Evolutionary conservation across 1,284 basidiomycete species (phyloP).

Genomic region (Mycena sp.): DNA sequence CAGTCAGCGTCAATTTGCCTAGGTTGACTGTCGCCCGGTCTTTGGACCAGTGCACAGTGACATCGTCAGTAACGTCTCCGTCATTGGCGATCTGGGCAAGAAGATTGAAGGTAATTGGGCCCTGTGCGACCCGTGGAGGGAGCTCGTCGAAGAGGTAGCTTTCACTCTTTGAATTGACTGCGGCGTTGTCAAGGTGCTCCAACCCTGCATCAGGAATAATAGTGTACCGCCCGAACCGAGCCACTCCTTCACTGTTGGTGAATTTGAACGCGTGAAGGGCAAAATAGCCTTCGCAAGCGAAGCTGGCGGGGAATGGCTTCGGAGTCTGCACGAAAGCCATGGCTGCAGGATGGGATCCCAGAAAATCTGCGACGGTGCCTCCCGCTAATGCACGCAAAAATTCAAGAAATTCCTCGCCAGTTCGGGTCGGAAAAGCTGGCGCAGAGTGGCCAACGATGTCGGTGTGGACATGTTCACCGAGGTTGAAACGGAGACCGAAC

Average conservation of each 20-base stretch:
- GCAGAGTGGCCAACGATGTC: conserved; percentile 30
- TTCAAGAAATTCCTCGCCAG: conserved; percentile 30
- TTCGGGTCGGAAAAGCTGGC: conserved; percentile 29
- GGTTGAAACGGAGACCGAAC: conserved; percentile 30
- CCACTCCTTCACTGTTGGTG: conserved; percentile 24
- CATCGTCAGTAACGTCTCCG: conserved; percentile 28
- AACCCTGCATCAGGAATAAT: conserved; percentile 29
- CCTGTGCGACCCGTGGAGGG: conserved; percentile 16
- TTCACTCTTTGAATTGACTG: conserved; percentile 20
- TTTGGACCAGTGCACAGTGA: conserved; percentile 32
- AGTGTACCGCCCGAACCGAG: conserved; percentile 29
- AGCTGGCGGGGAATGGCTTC: conserved; percentile 29
- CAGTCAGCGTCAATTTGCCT: conserved; percentile 25
- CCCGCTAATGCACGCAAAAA: conserved; percentile 31
- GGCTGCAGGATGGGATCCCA: conserved; percentile 29
- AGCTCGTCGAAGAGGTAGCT: conserved; percentile 33
- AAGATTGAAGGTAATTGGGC: conserved; percentile 27
- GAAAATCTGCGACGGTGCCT: conserved; percentile 25
- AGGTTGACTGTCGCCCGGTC: conserved; percentile 26
- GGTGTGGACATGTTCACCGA: conserved; percentile 30
- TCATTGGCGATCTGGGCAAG: conserved; percentile 31
- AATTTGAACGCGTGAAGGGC: conserved; percentile 32
- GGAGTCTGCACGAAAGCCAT: conserved; percentile 30
- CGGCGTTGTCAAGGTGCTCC: conserved; percentile 27
- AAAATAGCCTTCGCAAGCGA: conserved; percentile 29